Evolutionary conservation across 2,329 filamentous ascomycete species (phyloP).

Genomic region (Fusarium haematococcum): DNA sequence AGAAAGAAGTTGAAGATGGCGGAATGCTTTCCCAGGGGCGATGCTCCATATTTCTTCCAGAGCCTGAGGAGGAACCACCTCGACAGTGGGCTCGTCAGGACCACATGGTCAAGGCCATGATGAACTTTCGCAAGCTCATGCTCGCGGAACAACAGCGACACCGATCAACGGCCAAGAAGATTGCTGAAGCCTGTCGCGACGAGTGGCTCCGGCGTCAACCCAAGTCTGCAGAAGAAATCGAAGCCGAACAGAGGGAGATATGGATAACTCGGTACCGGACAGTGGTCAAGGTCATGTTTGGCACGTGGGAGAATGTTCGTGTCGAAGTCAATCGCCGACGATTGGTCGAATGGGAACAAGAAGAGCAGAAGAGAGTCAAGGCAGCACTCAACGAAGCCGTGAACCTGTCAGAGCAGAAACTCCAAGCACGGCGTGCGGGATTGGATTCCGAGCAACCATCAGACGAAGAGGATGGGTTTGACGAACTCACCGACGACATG

Average conservation of each 20-base stretch:
- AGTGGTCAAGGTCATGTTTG: conserved; percentile 69
- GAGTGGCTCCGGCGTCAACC: conserved; percentile 80
- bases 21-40: conserved; percentile 77
- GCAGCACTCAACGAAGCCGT: conserved; percentile 80
- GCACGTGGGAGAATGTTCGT: conserved; percentile 74
- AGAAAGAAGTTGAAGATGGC: conserved; percentile 79
- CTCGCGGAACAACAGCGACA: conserved; percentile 83
- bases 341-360: conserved; percentile 72
- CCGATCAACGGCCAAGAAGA: conserved; percentile 78
- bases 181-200: conserved; percentile 82
- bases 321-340: conserved; percentile 70
- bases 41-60: conserved; percentile 80
- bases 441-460: conserved; percentile 64
- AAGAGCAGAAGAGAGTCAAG: conserved; percentile 72
- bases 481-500: conserved; percentile 61
- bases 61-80: conserved; percentile 77
- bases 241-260: conserved; percentile 78
- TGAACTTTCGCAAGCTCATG: conserved; percentile 85
- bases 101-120: conserved; percentile 82
- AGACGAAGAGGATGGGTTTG: conserved; percentile 59
- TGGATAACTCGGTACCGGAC: conserved; percentile 77
- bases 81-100: conserved; percentile 89
- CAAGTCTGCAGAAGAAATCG: conserved; percentile 83
- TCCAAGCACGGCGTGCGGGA: conserved; percentile 70
- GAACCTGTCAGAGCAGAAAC: conserved; percentile 75